Percentiles rank a stretch among this genome's conserved stretches.
These are phyloP conservation scores for Globisporangium cylindrosporum DNA, from an alignment of 352 stramenopile genomes.

Conservation along the genomic window DNA sequence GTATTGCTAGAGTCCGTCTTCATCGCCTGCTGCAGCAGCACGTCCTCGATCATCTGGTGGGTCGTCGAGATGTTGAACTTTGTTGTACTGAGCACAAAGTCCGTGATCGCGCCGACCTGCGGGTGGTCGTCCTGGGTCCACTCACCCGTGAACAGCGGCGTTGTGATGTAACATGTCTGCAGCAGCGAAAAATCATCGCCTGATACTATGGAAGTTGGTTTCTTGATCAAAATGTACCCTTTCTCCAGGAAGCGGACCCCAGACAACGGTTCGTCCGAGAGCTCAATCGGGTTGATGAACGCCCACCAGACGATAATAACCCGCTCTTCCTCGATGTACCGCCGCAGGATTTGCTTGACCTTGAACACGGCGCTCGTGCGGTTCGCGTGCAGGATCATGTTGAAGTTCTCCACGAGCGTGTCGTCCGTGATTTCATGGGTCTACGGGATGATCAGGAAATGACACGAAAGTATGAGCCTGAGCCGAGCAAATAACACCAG, in stretches of 20 bases:
- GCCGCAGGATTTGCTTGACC: slow-evolving; percentile 49
- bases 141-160: slow-evolving; percentile 21
- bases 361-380: slow-evolving; percentile 44
- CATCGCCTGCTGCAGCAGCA: slow-evolving; percentile 29
- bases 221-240: slow-evolving; percentile 53
- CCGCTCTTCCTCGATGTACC: slow-evolving; percentile 41
- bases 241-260: slow-evolving; percentile 55
- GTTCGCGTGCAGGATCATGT: slow-evolving; percentile 48
- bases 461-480: background rate
- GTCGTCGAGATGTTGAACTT: slow-evolving; percentile 20
- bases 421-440: slow-evolving; percentile 25
- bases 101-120: slow-evolving; percentile 28
- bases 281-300: slow-evolving; percentile 53
- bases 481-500: background rate
- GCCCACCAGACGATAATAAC: slow-evolving; percentile 56
- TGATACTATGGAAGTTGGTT: slow-evolving; percentile 26
- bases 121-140: slow-evolving; percentile 16
- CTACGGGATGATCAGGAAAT: background rate
- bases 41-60: slow-evolving; percentile 46
- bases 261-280: slow-evolving; percentile 32
- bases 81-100: slow-evolving; percentile 41
- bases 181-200: slow-evolving; percentile 33
- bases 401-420: slow-evolving; percentile 57
- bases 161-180: slow-evolving; percentile 61
- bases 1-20: too few species aligned